phyloP scores from a whole-genome alignment of 164 flowering plant species.

The grape (Vitis vinifera) region ASM3070453v1 NC_081817.1:2507501-2508000 shows the following conservation, averaged over 20 bases:
- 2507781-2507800: conserved; percentile 16
- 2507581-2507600: conserved; percentile 9
- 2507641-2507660: conserved; percentile 21
- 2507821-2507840: conserved; percentile 49
- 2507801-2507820: conserved; percentile 28
- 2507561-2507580: background rate
- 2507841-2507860: conserved; percentile 11
- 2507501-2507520: conserved; percentile 9
- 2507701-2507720: conserved; percentile 25
- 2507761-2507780: conserved; percentile 61
- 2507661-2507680: conserved; percentile 11
- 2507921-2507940: background rate
- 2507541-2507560: conserved; percentile 1
- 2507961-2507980: conserved; percentile 17
- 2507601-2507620: conserved; percentile 8
- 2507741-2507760: conserved; percentile 13
- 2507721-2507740: conserved; percentile 22
- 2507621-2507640: conserved; percentile 21
- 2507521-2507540: conserved; percentile 20
- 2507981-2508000: background rate
- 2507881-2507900: background rate
- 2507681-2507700: conserved; percentile 25
- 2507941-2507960: conserved; percentile 6
- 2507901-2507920: background rate
- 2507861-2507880: conserved; percentile 18